Conservation (phyloP, 1,139 yeast genomes). For the Pichia terricola region DNA sequence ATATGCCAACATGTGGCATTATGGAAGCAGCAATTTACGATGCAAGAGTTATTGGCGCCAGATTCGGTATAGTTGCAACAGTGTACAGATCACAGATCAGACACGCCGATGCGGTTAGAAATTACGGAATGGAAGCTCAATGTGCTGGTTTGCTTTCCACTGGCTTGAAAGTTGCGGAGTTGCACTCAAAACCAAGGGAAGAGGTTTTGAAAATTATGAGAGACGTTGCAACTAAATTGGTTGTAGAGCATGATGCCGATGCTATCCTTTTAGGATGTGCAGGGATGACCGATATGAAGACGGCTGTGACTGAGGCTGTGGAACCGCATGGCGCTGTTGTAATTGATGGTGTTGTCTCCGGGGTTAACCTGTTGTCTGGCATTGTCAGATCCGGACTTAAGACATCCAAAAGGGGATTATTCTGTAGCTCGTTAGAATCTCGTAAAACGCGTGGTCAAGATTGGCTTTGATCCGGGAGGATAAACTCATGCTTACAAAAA, state of each 20-base stretch:
- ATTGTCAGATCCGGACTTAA: conserved; percentile 16
- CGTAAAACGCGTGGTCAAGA: conserved; percentile 8
- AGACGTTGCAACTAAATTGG: conserved; percentile 20
- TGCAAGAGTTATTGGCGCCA: conserved; percentile 16
- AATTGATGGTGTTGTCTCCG: conserved; percentile 24
- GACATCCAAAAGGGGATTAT: conserved; percentile 19
- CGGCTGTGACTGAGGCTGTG: conserved; percentile 24
- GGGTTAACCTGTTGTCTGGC: conserved; percentile 21
- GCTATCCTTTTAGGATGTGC: conserved; percentile 27
- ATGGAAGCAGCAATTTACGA: conserved; percentile 23
- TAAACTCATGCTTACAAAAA: too few relatives aligned
- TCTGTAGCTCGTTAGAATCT: conserved; percentile 12
- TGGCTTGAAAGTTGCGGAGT: conserved; percentile 25
- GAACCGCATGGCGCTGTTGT: conserved; percentile 16
- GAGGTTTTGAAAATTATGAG: conserved; percentile 24
- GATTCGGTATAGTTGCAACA: conserved; percentile 20
- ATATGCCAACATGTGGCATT: conserved; percentile 24
- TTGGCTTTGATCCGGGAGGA: conserved; percentile 1
- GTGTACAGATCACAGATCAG: conserved; percentile 22
- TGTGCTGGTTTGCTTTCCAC: conserved; percentile 29
- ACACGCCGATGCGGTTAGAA: conserved; percentile 22
- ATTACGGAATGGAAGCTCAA: conserved; percentile 22
- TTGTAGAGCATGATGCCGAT: conserved; percentile 25
- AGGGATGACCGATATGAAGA: conserved; percentile 29
- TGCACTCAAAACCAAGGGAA: conserved; percentile 25